Percentiles rank a stretch among this genome's conserved stretches.
These are phyloP conservation scores for Mycena vitilis DNA, from an alignment of 768 basidiomycete species.

Conservation along the genomic window DNA sequence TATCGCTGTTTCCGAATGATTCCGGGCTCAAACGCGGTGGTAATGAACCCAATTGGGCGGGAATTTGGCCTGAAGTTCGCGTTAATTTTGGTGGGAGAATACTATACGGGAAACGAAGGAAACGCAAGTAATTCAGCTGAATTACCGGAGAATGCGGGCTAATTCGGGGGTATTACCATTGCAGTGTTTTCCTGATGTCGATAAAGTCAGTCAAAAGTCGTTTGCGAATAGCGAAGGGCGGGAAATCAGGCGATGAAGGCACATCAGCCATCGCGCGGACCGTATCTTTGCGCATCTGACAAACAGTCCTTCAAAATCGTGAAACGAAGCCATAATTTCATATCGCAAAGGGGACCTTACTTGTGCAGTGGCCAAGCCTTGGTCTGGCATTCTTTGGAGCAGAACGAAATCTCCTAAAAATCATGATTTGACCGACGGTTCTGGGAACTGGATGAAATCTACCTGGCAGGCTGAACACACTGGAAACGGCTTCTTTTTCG, in stretches of 20 bases:
- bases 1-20: no score
- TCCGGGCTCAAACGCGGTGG: no score
- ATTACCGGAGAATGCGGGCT: no score
- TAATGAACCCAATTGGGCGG: no score
- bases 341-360: neutral
- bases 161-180: no score
- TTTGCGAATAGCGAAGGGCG: conserved; percentile 21
- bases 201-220: conserved; percentile 28
- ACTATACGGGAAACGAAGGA: no score
- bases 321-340: neutral
- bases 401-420: conserved; percentile 25
- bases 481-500: conserved; percentile 14
- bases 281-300: conserved; percentile 17
- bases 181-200: no score
- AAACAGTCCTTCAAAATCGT: conserved; percentile 7
- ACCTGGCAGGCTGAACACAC: conserved; percentile 28
- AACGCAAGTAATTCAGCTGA: no score
- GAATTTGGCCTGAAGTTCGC: no score
- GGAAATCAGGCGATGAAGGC: conserved; percentile 22
- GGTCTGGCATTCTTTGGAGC: conserved; percentile 27
- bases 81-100: no score
- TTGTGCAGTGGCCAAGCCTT: conserved; percentile 29
- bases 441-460: neutral
- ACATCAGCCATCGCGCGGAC: conserved; percentile 11
- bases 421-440: neutral